Evolutionary conservation across 2,329 filamentous ascomycete genomes (phyloP).

Genomic region (Phaeosphaeria sp.): DNA sequence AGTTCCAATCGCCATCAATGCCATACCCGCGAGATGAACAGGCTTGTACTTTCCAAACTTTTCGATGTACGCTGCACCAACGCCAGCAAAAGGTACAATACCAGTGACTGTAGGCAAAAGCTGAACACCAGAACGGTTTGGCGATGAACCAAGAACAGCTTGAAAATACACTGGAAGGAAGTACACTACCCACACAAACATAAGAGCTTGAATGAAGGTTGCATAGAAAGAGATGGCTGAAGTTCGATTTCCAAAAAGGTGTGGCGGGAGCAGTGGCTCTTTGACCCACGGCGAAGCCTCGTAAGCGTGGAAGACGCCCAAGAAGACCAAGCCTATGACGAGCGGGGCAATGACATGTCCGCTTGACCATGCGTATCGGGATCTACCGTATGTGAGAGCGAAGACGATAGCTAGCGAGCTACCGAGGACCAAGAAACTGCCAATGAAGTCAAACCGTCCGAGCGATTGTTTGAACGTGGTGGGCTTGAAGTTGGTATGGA

Average conservation of each 20-base stretch:
- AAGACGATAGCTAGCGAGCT: constrained; percentile 47
- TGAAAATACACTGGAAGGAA: constrained; percentile 59
- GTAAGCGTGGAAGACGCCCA: constrained; percentile 46
- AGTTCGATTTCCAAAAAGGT: constrained; percentile 52
- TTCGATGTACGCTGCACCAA: constrained; percentile 5
- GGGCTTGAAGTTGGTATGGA: constrained; percentile 48
- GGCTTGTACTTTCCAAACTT: constrained; percentile 33
- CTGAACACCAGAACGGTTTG: constrained; percentile 44
- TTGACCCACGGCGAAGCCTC: constrained; percentile 35
- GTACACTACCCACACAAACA: constrained; percentile 48
- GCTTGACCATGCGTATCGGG: constrained; percentile 49
- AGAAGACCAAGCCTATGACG: constrained; percentile 49
- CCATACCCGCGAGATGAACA: not conserved
- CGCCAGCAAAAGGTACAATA: constrained; percentile 1
- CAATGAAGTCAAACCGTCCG: constrained; percentile 48
- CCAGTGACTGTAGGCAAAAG: constrained; percentile 36
- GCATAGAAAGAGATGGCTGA: constrained; percentile 34
- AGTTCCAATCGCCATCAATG: constrained; percentile 3
- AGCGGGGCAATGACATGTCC: constrained; percentile 51
- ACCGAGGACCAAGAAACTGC: constrained; percentile 51
- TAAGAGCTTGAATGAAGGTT: constrained; percentile 49
- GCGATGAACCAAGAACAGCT: constrained; percentile 43
- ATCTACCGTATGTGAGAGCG: constrained; percentile 53
- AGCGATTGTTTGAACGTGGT: not conserved
- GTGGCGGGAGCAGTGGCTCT: constrained; percentile 44